phyloP scores from a whole-genome alignment of 2,329 filamentous ascomycete genomes.

The Paraconiothyrium brasiliense region DNA sequence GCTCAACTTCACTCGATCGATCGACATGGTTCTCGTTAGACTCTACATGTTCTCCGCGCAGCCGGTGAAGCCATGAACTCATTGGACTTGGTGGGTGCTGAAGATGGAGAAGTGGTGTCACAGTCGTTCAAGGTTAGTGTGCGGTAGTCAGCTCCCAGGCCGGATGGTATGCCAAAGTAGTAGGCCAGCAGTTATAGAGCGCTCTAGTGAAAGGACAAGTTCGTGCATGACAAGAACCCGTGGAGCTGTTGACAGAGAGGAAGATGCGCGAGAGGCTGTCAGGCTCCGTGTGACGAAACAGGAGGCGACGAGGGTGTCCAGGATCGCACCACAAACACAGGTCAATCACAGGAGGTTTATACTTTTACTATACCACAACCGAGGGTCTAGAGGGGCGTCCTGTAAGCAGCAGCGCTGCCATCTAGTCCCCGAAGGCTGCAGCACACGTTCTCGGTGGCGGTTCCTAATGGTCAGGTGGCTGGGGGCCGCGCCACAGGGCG shows the following conservation, averaged over 20 bases:
- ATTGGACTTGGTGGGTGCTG: slow-evolving; percentile 10
- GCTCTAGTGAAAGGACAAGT: background rate
- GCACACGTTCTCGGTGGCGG: slow-evolving; percentile 12
- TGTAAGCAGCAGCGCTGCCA: background rate
- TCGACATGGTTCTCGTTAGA: background rate
- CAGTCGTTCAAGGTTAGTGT: background rate
- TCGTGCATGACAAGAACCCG: slow-evolving; percentile 11
- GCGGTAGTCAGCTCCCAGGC: background rate
- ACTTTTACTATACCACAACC: background rate
- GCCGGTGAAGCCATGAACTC: slow-evolving; percentile 25
- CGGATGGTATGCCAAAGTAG: slow-evolving; percentile 4
- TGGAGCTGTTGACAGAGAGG: background rate
- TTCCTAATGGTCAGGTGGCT: slow-evolving; percentile 17
- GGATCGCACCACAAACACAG: background rate
- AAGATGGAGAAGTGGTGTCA: background rate
- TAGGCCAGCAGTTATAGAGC: background rate
- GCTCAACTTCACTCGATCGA: slow-evolving; percentile 1
- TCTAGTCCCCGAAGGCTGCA: background rate
- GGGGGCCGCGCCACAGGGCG: background rate
- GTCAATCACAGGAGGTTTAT: background rate
- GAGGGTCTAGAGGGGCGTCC: background rate
- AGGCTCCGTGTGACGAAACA: background rate
- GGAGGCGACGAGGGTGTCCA: background rate
- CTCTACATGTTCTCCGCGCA: slow-evolving; percentile 14
- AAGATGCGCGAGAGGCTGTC: background rate